These are phyloP conservation scores for Chaetoceros tenuissimus DNA, from an alignment of 108 stramenopile species.

Conservation along the genomic window DNA sequence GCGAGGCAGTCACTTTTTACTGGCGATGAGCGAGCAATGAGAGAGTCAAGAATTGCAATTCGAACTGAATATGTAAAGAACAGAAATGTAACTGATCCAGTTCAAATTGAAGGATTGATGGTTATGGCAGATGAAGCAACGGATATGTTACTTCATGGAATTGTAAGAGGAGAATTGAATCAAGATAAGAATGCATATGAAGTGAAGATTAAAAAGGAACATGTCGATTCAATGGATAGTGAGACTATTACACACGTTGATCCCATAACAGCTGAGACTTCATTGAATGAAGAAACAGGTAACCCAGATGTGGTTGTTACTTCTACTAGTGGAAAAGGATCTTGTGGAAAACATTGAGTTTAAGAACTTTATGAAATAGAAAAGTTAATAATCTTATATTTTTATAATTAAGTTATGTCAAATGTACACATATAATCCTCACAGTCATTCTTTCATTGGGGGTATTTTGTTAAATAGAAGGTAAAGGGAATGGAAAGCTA, in stretches of 20 bases:
- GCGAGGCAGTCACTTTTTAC: slow-evolving; percentile 62
- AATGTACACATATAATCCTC: no score
- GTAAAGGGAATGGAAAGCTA: no score
- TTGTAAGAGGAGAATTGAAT: slow-evolving; percentile 72
- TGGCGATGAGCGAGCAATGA: slow-evolving; percentile 55
- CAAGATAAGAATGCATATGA: slow-evolving; percentile 41
- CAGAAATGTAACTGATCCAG: slow-evolving; percentile 33
- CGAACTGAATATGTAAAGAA: slow-evolving; percentile 64
- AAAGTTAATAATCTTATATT: no score
- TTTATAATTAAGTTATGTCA: no score
- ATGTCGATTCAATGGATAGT: slow-evolving; percentile 38
- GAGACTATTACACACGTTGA: slow-evolving; percentile 54
- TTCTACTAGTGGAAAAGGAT: neutral
- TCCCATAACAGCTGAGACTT: slow-evolving; percentile 62
- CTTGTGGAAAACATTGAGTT: no score
- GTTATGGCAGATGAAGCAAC: slow-evolving; percentile 81
- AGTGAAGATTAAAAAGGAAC: slow-evolving; percentile 65
- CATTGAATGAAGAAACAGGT: neutral
- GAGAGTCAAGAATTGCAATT: slow-evolving; percentile 56
- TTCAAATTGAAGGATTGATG: slow-evolving; percentile 52
- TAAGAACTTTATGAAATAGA: no score
- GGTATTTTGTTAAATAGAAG: no score
- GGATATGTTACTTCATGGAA: slow-evolving; percentile 71
- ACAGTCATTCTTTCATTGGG: no score
- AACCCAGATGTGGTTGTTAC: neutral